These are phyloP conservation scores for Cryptosporidium ubiquitum DNA, from an alignment of 169 alveolate genomes.

Conservation along the genomic window DNA sequence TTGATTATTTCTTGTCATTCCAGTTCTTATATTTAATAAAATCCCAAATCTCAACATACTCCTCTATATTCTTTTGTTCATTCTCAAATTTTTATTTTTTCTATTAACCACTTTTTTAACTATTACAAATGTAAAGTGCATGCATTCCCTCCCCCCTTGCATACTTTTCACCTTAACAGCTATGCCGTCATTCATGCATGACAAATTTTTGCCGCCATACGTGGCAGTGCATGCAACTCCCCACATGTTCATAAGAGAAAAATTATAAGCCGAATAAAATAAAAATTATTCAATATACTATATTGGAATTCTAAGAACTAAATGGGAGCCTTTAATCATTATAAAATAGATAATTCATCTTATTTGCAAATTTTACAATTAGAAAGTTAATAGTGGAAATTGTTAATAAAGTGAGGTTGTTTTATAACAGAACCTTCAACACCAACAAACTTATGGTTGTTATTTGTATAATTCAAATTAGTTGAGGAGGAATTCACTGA, in stretches of 20 bases:
- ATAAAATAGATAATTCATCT: background rate
- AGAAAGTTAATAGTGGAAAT: conserved; percentile 15
- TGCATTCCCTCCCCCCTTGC: background rate
- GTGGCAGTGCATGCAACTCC: conserved; percentile 17
- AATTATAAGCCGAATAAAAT: background rate
- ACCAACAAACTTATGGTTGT: conserved; percentile 16
- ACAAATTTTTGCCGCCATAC: conserved; percentile 53
- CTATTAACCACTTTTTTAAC: background rate
- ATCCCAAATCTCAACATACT: background rate
- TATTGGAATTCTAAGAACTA: background rate
- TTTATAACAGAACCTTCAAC: background rate
- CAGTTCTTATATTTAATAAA: background rate
- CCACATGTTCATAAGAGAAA: background rate
- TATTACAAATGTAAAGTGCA: background rate
- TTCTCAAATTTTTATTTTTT: background rate
- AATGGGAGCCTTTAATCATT: background rate
- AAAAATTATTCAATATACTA: conserved; percentile 9
- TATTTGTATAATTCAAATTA: background rate
- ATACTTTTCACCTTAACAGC: background rate
- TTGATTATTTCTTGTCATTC: background rate
- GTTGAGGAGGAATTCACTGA: background rate
- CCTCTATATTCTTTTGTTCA: background rate
- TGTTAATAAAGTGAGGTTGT: conserved; percentile 16
- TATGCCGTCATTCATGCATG: conserved; percentile 12
- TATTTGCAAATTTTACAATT: background rate